Conservation (phyloP, 345 rosid species). For the Pugionium dolabratum region DNA sequence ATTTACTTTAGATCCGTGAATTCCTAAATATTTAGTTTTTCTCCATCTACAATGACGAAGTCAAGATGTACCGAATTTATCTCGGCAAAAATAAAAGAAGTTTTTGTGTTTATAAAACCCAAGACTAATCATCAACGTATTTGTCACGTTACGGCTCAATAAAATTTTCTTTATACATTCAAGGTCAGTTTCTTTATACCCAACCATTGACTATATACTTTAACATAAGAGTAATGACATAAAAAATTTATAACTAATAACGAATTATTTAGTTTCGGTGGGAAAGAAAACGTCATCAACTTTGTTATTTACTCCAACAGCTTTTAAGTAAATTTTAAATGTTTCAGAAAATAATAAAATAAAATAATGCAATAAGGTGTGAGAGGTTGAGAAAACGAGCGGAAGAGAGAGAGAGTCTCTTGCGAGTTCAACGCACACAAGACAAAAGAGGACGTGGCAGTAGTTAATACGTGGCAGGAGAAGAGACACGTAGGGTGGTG, state of each 20-base stretch:
- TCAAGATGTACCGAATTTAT: too few relatives aligned
- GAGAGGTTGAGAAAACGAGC: constrained; percentile 20
- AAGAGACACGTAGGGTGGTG: constrained; percentile 17
- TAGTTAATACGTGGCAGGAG: constrained; percentile 21
- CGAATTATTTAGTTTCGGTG: constrained; percentile 1
- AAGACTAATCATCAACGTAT: constrained; percentile 5
- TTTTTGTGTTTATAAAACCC: too few relatives aligned
- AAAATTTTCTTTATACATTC: neutral
- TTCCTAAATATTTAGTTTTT: too few relatives aligned
- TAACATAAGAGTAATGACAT: too few relatives aligned
- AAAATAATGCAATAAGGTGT: neutral
- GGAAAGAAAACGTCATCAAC: constrained; percentile 1
- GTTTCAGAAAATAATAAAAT: too few relatives aligned
- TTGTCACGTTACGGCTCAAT: constrained; percentile 18
- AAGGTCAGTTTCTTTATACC: neutral
- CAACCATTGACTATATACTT: constrained; percentile 2
- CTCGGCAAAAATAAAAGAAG: too few relatives aligned
- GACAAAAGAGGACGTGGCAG: constrained; percentile 12
- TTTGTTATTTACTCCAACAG: constrained; percentile 17
- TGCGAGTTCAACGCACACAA: neutral
- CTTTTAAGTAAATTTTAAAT: neutral
- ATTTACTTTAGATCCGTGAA: too few relatives aligned
- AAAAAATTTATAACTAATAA: neutral
- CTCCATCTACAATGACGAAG: too few relatives aligned
- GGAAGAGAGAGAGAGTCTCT: constrained; percentile 6